Base-by-base conservation (phyloP, 1,284 basidiomycete genomes). In the Sanghuangporus weigelae region DNA sequence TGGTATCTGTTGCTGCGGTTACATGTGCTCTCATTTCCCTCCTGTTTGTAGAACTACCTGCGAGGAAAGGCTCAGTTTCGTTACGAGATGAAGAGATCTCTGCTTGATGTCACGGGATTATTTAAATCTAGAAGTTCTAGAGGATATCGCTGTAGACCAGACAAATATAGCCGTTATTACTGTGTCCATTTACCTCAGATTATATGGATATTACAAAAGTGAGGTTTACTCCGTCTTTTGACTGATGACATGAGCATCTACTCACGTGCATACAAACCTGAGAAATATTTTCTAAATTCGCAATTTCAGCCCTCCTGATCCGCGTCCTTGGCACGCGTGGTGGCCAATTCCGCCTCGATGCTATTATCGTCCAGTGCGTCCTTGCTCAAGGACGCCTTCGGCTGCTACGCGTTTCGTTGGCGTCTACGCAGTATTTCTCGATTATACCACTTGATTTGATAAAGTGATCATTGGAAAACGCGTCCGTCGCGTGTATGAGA, bases 1-100 rank as follows among this genome's bases (percentile, higher is more conserved):
- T 82, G 64, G 71, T 84, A 19, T 76, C 79, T 5, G 70, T 50
- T 16, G 60, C 46, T 1, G 60, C 60, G 7, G 57, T 57, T 16
- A 36, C 44, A 7, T 16, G 19, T 38, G 59, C 64, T 14, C 42
- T 59, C 12, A 36, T 44, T 5, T 63, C 36, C 21, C 31, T 65
- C 6, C 36, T 59, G 3, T 62, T 62, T 23, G 64, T 65, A 21
- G 56, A 62, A 19, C 39, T 65, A 14, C 63, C 57, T 40, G 55
- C 50, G 54, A 56, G 55, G 14, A 57, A 67, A 49, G 64, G 49
- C 11, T 54, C 53, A 8, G 26, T 6, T 51, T 12, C 6, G 19
- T 51, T 14, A 19, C 53, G 14, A 54, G 31, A 19, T 1, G 31
- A 35, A n/a, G 31, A 38, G 1, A 35, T 36, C 36, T 36, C 14